Base-by-base conservation (phyloP, 2,329 filamentous ascomycete species). In the Pyrenochaeta sp. region DNA sequence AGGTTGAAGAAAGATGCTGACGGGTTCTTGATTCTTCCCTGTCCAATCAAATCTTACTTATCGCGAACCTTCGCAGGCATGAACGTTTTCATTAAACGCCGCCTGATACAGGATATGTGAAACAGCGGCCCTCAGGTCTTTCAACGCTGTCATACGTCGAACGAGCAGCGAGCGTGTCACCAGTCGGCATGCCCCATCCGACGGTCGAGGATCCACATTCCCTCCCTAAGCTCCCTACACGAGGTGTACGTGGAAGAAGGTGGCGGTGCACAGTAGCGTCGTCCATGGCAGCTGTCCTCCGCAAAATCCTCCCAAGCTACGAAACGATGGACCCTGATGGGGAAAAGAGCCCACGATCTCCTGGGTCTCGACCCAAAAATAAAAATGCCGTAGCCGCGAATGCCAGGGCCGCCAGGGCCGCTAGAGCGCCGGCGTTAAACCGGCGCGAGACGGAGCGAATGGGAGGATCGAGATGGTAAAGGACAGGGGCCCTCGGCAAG, bases 401-500 rank as follows among this genome's bases (percentile, higher is more conserved):
- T 13, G 40, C 39, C 45, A 49, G 50, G 28, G 19, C 19, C 19
- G 1, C 19, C 19, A 19, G 19, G 19, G 19, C 19, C 19, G 52
- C 13, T 32, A 43, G 42, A 40, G 27, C 13, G 32, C 36, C 42
- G 48, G 53, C 53, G 53, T 53, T 49, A 52, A 50, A 25, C 7
- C 50, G 54, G 54, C 54, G 54, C 54, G 54, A 57, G 54, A 15
- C 3, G 25, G 19, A 32, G 25, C 54, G 43, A 57, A 50, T 57
- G 15, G 32, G 40, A n/a, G 8, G 15, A 12, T 22, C 37, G 13
- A 34, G 27, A 9, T 32, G 15, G 45, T 22, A 28, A 30, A 45
- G 44, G 39, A 52, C 39, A n/a, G 34, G 42, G 34, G 54, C 5
- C 10, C 9, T 34, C 27, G 10, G 27, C 47, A n/a, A 51, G 27